Evolutionary conservation across 2,329 filamentous ascomycete species (phyloP).

Genomic region (Colletotrichum higginsianum): DNA sequence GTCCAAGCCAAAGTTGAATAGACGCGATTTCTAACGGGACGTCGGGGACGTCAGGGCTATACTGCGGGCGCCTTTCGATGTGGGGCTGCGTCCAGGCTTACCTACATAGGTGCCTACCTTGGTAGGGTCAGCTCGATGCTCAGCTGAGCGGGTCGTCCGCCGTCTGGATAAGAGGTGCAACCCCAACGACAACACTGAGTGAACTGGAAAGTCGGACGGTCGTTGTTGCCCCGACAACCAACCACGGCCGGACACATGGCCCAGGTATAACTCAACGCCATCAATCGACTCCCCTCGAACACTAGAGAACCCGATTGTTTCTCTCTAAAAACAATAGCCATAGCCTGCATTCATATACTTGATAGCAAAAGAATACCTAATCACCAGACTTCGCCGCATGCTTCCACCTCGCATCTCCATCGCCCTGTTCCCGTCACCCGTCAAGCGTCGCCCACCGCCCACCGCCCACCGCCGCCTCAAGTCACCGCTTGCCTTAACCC

Average conservation of each 20-base stretch:
- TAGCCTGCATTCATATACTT: conserved; percentile 29
- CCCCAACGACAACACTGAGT: neutral
- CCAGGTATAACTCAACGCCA: conserved; percentile 35
- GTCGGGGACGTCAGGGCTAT: neutral
- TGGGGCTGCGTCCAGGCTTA: neutral
- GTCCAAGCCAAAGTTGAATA: neutral
- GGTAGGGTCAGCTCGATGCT: too few relatives aligned
- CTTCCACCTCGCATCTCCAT: neutral
- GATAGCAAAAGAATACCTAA: conserved; percentile 17
- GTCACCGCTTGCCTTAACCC: conserved; percentile 6
- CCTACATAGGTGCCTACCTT: too few relatives aligned
- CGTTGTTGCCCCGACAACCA: conserved; percentile 42
- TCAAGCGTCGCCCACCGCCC: neutral
- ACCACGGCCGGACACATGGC: conserved; percentile 36
- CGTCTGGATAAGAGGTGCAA: neutral
- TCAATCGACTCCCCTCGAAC: conserved; percentile 7
- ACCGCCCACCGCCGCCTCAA: neutral
- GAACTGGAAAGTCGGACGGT: conserved; percentile 10
- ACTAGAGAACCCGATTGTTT: neutral
- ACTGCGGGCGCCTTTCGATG: neutral
- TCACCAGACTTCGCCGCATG: conserved; percentile 24
- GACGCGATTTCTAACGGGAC: neutral
- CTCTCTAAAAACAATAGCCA: neutral
- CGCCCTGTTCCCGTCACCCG: conserved; percentile 1
- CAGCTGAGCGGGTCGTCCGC: too few relatives aligned